Percentiles rank a stretch among this genome's conserved stretches.
Evolutionary conservation across 306 rosid species (phyloP).

Genomic region (Albizia julibrissin): DNA sequence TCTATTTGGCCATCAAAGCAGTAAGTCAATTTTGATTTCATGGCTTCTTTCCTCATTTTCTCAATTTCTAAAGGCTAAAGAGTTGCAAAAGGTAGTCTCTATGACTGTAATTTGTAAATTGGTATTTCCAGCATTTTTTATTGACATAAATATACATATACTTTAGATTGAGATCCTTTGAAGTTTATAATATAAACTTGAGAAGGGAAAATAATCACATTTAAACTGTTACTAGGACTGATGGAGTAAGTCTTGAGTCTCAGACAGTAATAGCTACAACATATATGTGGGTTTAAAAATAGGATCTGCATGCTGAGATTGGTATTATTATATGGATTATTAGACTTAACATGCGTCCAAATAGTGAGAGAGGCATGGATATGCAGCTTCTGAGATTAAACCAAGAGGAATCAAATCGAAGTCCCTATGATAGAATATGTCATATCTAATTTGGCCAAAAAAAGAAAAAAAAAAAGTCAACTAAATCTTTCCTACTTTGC

Average conservation of each 20-base stretch:
- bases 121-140: background rate
- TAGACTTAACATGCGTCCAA: background rate
- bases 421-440: background rate
- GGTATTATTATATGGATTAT: background rate
- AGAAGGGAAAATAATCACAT: background rate
- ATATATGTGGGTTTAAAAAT: background rate
- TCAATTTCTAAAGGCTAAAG: background rate
- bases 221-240: background rate
- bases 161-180: background rate
- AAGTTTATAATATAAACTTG: background rate
- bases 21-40: constrained; percentile 50
- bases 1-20: constrained; percentile 71
- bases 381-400: background rate
- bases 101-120: background rate
- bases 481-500: background rate
- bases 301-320: background rate
- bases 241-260: background rate
- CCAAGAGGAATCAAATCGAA: background rate
- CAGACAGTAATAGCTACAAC: background rate
- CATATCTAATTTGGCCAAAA: too few species aligned
- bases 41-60: constrained; percentile 2
- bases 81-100: background rate
- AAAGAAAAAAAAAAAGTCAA: background rate
- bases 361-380: background rate
- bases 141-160: background rate